Evolutionary conservation across 352 stramenopile genomes (phyloP).

Genomic region (Phytophthora cactorum): DNA sequence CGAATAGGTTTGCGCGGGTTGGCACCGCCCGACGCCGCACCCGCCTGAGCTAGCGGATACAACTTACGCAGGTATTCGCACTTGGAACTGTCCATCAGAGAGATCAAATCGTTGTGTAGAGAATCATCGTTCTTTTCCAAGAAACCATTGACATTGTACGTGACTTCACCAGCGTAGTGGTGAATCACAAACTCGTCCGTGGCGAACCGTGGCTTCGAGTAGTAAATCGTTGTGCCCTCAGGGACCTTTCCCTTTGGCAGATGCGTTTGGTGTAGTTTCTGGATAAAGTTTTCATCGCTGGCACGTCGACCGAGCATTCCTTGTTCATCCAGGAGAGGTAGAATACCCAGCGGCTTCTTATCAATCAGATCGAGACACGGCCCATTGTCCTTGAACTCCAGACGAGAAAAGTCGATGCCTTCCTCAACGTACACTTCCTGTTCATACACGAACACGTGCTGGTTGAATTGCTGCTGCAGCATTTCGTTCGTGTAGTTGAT

Average conservation of each 20-base stretch:
- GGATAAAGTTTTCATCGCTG: conserved; percentile 92
- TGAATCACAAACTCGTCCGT: conserved; percentile 96
- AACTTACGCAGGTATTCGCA: conserved; percentile 82
- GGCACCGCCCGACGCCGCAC: conserved; percentile 34
- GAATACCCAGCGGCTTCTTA: conserved; percentile 92
- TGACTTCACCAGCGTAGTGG: conserved; percentile 97
- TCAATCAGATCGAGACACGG: conserved; percentile 94
- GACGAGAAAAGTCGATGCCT: conserved; percentile 92
- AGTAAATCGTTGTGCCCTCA: conserved; percentile 82
- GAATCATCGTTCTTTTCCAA: conserved; percentile 99
- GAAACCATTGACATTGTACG: conserved; percentile 96
- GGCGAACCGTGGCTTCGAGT: conserved; percentile 86
- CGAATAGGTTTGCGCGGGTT: conserved; percentile 77
- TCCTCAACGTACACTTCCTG: conserved; percentile 98
- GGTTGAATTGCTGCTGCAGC: conserved; percentile 95
- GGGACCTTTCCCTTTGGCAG: conserved; percentile 77
- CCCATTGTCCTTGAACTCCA: conserved; percentile 94
- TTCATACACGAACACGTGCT: conserved; percentile 98
- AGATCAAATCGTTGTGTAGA: conserved; percentile 91
- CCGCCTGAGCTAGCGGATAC: conserved; percentile 61
- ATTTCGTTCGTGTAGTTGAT: conserved; percentile 98
- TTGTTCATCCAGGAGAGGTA: conserved; percentile 97
- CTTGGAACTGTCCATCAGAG: conserved; percentile 87
- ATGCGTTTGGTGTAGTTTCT: conserved; percentile 93
- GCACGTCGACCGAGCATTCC: conserved; percentile 91